phyloP scores from a whole-genome alignment of 139 green algal species.

The Coelastrella sp. region DNA sequence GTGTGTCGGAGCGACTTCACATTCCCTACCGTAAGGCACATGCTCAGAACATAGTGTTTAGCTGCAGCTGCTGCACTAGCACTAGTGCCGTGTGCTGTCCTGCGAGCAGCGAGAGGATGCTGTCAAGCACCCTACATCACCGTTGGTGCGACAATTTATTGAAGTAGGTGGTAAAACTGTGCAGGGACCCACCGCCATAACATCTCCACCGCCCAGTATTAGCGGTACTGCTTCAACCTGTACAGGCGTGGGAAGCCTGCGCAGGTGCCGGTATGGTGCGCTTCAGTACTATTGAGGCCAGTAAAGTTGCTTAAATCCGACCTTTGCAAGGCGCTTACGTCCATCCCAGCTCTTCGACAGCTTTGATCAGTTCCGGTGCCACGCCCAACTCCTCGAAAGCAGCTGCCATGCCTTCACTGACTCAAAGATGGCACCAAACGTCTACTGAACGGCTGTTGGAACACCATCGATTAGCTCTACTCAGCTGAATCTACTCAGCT shows the following conservation, averaged over 20 bases:
- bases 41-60: neutral
- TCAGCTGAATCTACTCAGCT: neutral
- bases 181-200: conserved; percentile 80
- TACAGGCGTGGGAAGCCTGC: conserved; percentile 84
- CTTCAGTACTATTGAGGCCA: neutral
- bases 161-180: neutral
- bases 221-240: conserved; percentile 84
- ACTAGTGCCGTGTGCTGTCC: neutral
- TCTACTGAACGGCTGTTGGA: too few species aligned
- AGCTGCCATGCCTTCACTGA: conserved; percentile 31
- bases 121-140: too few species aligned
- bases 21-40: too few species aligned
- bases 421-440: too few species aligned
- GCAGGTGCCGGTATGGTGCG: neutral
- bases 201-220: conserved; percentile 88
- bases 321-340: conserved; percentile 48
- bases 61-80: neutral
- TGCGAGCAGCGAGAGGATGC: too few species aligned
- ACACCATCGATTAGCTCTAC: neutral
- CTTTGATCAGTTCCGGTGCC: conserved; percentile 74
- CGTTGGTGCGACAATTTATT: too few species aligned
- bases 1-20: too few species aligned
- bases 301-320: neutral
- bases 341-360: conserved; percentile 82
- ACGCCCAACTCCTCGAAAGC: conserved; percentile 86